Base-by-base conservation (phyloP, 2,329 filamentous ascomycete genomes). In the Hymenoscyphus occultus region DNA sequence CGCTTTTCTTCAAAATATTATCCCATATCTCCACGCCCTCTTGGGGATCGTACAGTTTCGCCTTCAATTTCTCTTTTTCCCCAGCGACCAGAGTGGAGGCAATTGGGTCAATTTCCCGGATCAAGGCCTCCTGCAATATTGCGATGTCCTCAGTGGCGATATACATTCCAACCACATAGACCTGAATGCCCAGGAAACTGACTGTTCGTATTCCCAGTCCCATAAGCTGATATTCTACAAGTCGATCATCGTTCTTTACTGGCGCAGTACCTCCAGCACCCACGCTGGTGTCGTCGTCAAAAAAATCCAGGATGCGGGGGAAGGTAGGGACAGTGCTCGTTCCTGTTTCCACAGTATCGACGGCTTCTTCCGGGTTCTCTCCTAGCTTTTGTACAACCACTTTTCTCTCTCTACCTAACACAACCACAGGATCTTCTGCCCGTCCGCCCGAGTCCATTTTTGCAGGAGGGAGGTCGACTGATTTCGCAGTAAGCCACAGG, bases 101-200 rank as follows among this genome's bases (percentile, higher is more conserved):
- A 2, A 87, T 78, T 0, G 88, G 84, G 74, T 92, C 92, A 72
- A 96, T 86, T 68, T 87, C 87, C 74, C 88, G 88, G 67, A 96
- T 85, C 39, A 98, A 83, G 56, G 87, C 85, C 70, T 85, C 83
- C 78, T 98, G 94, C 51, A 99, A 82, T n/a, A 84, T 82, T 3
- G 89, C 87, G 65, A 99, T 87, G 74, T 97, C 93, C 45, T 88
- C 81, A 0, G 90, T 94, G 32, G 93, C 91, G 32, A 98, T 84
- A 79, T 99, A 99, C 72, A 96, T 86, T 16, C 94, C 95, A 0
- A 97, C 90, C 19, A 98, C 90, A 79, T 99, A 99, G 62, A 99
- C 95, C 76, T 97, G 89, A 56, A 99, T 92, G 59, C 86, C 82
- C 56, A 98, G 80, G 77, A 98, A 97, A 31, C 91, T 96, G 39